phyloP scores from a whole-genome alignment of 1,139 yeast genomes.

The Suhomyces bokatorum region DNA sequence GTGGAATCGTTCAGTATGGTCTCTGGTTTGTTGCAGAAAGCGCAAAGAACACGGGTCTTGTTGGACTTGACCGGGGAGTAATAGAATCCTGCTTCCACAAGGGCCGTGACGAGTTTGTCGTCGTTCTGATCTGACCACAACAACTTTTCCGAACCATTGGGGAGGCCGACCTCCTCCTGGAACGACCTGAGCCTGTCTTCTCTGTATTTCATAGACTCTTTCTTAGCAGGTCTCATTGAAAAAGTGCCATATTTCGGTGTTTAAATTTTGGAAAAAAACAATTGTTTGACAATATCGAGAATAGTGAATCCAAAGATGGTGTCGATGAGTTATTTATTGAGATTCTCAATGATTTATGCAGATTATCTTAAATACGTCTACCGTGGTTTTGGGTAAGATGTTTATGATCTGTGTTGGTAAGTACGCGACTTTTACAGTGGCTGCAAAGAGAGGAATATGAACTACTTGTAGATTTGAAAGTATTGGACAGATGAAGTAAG shows the following conservation, averaged over 20 bases:
- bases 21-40: constrained; percentile 55
- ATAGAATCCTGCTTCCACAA: constrained; percentile 72
- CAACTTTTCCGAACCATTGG: constrained; percentile 18
- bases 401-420: constrained; percentile 3
- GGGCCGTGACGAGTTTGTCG: constrained; percentile 34
- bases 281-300: not conserved
- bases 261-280: not conserved
- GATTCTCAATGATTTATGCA: too few relatives aligned
- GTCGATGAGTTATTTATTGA: too few relatives aligned
- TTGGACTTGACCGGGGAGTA: constrained; percentile 56
- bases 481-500: too few relatives aligned
- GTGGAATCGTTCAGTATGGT: constrained; percentile 30
- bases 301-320: too few relatives aligned
- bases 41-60: constrained; percentile 58
- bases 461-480: too few relatives aligned
- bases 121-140: constrained; percentile 30
- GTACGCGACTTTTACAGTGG: not conserved
- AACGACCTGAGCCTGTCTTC: constrained; percentile 32
- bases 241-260: not conserved
- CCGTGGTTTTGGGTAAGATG: not conserved
- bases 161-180: constrained; percentile 13
- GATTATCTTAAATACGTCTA: too few relatives aligned
- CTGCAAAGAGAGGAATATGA: not conserved
- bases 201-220: constrained; percentile 20
- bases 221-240: constrained; percentile 17